Evolutionary conservation across 2,329 filamentous ascomycete species (phyloP), one percentile per base, ranked within the genome.

Genomic region (Ceratocystis albifundus): DNA sequence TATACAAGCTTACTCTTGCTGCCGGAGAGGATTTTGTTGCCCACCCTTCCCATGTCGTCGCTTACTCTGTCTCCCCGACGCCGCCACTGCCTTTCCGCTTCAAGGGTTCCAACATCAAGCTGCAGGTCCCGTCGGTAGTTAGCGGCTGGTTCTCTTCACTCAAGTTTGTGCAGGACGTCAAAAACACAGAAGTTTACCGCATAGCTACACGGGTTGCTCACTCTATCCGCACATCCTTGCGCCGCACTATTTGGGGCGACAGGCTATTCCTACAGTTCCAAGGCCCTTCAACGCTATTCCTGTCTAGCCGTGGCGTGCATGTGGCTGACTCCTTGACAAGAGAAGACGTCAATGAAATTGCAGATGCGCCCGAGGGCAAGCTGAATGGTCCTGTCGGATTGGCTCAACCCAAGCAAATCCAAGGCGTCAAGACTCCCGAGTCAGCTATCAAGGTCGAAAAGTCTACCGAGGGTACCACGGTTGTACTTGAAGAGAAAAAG

Each of bases 191-290:
- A 15, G 83, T 84, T 2, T 97, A 91, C 85, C 88, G 87, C 72
- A 78, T 82, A 7, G 70, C 90, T 1, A 82, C 86, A 53, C 80
- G 81, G n/a, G 72, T 84, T 36, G 75, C 88, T 6, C 89, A 88
- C 75, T 83, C 78, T 46, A 70, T 95, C 22, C 84, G 90, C 68
- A 96, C 91, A 0, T 86, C 87, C 77, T 80, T 87, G 53, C 83
- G 92, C 68, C 84, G 89, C 72, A 89, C 89, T 1, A 88, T 99
- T 66, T 97, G 91, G 90, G 94, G 94, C 25, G 94, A 99, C 74
- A 79, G 93, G 76, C 80, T 97, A 30, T 97, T 97, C 76, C 79
- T 99, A 41, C 88, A 89, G 72, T 96, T 99, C 74, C 83, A 87
- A 66, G 94, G 94, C 0, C 94, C 94, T 1, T 84, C 84, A 4